A percentile compares a stretch with the other conserved stretches of the same genome.
These are phyloP conservation scores for Plectosphaerella sp. DNA, from an alignment of 2,329 filamentous ascomycete species.

Conservation along the genomic window DNA sequence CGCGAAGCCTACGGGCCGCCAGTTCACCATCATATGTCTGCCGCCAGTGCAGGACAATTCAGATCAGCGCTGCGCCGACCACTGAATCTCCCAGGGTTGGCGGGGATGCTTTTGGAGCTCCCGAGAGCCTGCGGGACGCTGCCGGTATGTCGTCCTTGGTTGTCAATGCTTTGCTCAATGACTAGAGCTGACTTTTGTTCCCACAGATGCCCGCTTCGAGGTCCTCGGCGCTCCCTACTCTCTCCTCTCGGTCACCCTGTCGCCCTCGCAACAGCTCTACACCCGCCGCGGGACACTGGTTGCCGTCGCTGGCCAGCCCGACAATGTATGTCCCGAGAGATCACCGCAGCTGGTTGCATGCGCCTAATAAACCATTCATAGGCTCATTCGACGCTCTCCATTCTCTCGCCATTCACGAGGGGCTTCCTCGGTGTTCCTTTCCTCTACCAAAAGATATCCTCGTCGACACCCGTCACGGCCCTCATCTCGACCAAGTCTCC, in stretches of 20 bases:
- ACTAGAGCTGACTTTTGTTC: not conserved
- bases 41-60: slow-evolving; percentile 54
- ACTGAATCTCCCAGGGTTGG: slow-evolving; percentile 46
- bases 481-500: slow-evolving; percentile 85
- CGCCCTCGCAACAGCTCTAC: slow-evolving; percentile 89
- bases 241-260: slow-evolving; percentile 86
- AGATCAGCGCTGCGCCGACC: slow-evolving; percentile 58
- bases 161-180: too few relatives aligned
- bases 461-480: slow-evolving; percentile 81
- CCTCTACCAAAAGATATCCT: slow-evolving; percentile 86
- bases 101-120: slow-evolving; percentile 52
- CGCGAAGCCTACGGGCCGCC: slow-evolving; percentile 22
- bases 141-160: slow-evolving; percentile 36
- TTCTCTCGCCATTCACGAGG: slow-evolving; percentile 79
- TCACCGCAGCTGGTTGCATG: slow-evolving; percentile 3
- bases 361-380: slow-evolving; percentile 25
- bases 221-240: slow-evolving; percentile 90
- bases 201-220: slow-evolving; percentile 85
- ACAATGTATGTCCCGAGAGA: slow-evolving; percentile 62
- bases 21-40: slow-evolving; percentile 36
- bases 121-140: slow-evolving; percentile 39
- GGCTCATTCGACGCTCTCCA: slow-evolving; percentile 83
- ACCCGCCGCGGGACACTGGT: slow-evolving; percentile 89
- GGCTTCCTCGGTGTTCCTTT: slow-evolving; percentile 84
- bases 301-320: slow-evolving; percentile 81